A percentile compares a stretch with the other conserved stretches of the same genome.
These are phyloP conservation scores for Alopecurus myosuroides DNA, from an alignment of 176 grass and related monocot species.

Conservation along the genomic window DNA sequence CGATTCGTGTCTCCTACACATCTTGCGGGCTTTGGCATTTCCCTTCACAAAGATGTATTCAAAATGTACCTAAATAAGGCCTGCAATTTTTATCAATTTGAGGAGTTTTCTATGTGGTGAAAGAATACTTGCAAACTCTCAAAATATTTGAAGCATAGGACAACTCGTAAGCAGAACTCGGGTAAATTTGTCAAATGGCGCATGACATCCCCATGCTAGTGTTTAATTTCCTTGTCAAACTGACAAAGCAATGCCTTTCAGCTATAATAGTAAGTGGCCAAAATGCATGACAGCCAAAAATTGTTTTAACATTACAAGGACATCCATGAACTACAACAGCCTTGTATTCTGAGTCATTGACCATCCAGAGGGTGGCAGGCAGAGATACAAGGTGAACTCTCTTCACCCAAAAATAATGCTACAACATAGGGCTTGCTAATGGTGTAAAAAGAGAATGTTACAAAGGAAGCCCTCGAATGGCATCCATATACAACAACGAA, in stretches of 20 bases:
- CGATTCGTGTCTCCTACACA: no score
- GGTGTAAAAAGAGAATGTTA: constrained; percentile 29
- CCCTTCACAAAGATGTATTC: not conserved
- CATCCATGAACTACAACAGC: not conserved
- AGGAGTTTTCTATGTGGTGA: not conserved
- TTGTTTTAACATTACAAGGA: not conserved
- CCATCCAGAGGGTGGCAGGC: not conserved
- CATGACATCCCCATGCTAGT: not conserved
- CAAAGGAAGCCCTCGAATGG: constrained; percentile 20
- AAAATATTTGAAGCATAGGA: not conserved
- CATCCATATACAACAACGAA: constrained; percentile 47
- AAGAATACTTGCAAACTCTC: not conserved
- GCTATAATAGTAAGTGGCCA: not conserved
- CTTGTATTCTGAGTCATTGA: not conserved
- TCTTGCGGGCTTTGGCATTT: not conserved
- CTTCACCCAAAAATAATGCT: constrained; percentile 26
- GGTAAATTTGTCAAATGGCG: not conserved
- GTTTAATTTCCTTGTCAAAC: not conserved
- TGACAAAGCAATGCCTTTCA: not conserved
- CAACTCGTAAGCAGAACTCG: not conserved
- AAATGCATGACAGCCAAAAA: not conserved
- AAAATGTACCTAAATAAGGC: no score
- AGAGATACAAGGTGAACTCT: constrained; percentile 9
- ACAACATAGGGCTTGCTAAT: constrained; percentile 40
- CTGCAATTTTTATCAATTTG: not conserved